These are phyloP conservation scores for Fomitopsis betulina DNA, from an alignment of 1,284 basidiomycete genomes.

Conservation along the genomic window DNA sequence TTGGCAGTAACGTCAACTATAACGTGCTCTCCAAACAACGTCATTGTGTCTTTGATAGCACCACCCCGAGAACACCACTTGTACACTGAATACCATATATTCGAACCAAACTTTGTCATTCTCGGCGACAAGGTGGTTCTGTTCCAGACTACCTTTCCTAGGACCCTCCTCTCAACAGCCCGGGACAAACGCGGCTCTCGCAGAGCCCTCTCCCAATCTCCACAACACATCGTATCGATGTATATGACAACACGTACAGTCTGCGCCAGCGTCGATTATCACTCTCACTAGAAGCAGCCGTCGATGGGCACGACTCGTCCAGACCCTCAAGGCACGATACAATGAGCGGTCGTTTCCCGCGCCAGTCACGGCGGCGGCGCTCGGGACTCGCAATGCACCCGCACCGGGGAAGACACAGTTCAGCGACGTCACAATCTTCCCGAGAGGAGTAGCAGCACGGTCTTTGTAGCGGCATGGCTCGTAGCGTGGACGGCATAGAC, in stretches of 20 bases:
- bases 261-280: not conserved
- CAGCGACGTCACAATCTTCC: not conserved
- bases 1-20: not conserved
- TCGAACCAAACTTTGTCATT: not conserved
- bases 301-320: not conserved
- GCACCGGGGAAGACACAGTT: not conserved
- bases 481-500: constrained; percentile 1
- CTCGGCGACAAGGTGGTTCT: not conserved
- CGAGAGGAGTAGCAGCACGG: not conserved
- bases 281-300: constrained; percentile 9
- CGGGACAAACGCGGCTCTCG: not conserved
- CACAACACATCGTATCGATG: constrained; percentile 3
- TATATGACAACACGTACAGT: constrained; percentile 7
- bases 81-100: not conserved
- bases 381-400: not conserved
- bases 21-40: not conserved
- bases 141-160: constrained; percentile 8
- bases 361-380: not conserved
- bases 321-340: not conserved
- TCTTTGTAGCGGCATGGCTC: constrained; percentile 1
- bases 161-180: constrained; percentile 2
- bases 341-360: not conserved
- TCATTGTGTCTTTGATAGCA: no score
- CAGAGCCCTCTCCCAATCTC: not conserved
- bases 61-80: not conserved